Percentiles rank a stretch among this genome's conserved stretches.
These are phyloP conservation scores for Mucor circinelloides DNA, from an alignment of 371 early-diverging fungal genomes.

Conservation along the genomic window DNA sequence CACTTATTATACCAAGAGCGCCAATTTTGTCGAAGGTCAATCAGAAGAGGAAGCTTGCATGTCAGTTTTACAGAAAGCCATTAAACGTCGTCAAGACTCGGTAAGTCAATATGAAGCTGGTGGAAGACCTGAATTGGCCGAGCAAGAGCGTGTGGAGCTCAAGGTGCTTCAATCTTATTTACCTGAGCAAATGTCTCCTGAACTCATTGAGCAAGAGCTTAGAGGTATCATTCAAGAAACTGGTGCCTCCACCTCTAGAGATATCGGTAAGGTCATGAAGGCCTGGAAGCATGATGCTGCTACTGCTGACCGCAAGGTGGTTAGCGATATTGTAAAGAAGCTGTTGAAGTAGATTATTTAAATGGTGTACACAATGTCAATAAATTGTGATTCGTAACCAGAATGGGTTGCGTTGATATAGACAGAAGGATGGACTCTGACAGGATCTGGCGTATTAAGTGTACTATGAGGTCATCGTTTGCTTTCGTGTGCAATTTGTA, in stretches of 20 bases:
- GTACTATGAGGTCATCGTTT: too few species aligned
- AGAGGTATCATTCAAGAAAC: slow-evolving; percentile 50
- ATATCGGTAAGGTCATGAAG: slow-evolving; percentile 81
- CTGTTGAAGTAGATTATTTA: slow-evolving; percentile 19
- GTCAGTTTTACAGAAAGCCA: slow-evolving; percentile 67
- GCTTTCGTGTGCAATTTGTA: too few species aligned
- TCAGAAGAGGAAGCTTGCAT: slow-evolving; percentile 52
- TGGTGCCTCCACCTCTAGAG: slow-evolving; percentile 61
- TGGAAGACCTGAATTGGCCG: slow-evolving; percentile 68
- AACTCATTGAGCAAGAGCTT: slow-evolving; percentile 67
- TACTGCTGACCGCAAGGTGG: slow-evolving; percentile 66
- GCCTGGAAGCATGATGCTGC: slow-evolving; percentile 64
- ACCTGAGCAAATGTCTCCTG: slow-evolving; percentile 69
- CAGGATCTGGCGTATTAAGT: too few species aligned
- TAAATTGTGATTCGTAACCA: neutral
- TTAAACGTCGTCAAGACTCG: slow-evolving; percentile 77
- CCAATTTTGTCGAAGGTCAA: slow-evolving; percentile 39
- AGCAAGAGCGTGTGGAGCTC: slow-evolving; percentile 63
- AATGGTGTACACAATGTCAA: neutral
- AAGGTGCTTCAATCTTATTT: slow-evolving; percentile 66
- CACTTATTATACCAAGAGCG: slow-evolving; percentile 72
- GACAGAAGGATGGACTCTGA: too few species aligned
- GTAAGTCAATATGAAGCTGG: slow-evolving; percentile 61
- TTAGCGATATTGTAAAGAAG: slow-evolving; percentile 67
- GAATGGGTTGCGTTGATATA: too few species aligned